Evolutionary conservation across 768 basidiomycete species (phyloP).

Genomic region (Flagelloscypha sp.): DNA sequence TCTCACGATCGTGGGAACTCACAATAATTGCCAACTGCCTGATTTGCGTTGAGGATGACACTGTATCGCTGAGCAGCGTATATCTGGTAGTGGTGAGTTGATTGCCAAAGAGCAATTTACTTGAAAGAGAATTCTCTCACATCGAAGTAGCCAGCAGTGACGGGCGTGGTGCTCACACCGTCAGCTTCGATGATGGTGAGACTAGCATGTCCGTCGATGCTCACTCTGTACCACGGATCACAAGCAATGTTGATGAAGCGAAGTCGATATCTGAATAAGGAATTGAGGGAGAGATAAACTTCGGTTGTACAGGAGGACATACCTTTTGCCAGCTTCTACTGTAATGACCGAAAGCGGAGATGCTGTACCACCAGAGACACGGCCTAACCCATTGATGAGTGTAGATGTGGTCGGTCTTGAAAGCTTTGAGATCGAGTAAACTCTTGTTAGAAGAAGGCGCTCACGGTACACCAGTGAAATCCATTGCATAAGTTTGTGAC

Average conservation of each 20-base stretch:
- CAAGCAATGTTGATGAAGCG: slow-evolving; percentile 9
- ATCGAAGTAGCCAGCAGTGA: slow-evolving; percentile 16
- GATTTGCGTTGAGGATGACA: slow-evolving; percentile 22
- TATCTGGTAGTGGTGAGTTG: slow-evolving; percentile 19
- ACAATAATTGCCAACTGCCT: slow-evolving; percentile 34
- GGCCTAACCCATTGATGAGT: slow-evolving; percentile 32
- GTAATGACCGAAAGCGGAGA: slow-evolving; percentile 8
- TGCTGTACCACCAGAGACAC: slow-evolving; percentile 7
- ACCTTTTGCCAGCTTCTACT: slow-evolving; percentile 8
- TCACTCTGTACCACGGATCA: slow-evolving; percentile 9
- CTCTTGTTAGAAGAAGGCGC: neutral
- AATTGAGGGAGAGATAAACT: slow-evolving; percentile 12
- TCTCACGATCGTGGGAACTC: slow-evolving; percentile 2
- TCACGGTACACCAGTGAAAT: slow-evolving; percentile 4
- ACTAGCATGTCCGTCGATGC: slow-evolving; percentile 15
- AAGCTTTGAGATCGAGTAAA: neutral
- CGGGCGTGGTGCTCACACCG: slow-evolving; percentile 25
- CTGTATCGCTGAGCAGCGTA: slow-evolving; percentile 20
- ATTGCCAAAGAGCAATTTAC: slow-evolving; percentile 21
- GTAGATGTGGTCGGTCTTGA: slow-evolving; percentile 23
- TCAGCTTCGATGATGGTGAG: slow-evolving; percentile 38
- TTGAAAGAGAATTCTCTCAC: slow-evolving; percentile 23
- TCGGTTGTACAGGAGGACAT: slow-evolving; percentile 46
- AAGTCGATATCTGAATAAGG: slow-evolving; percentile 17
- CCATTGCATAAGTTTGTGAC: slow-evolving; percentile 19